Percentiles rank a stretch among this genome's conserved stretches.
These are phyloP conservation scores for Cladosporium colombiae DNA, from an alignment of 2,329 filamentous ascomycete species.

Conservation along the genomic window DNA sequence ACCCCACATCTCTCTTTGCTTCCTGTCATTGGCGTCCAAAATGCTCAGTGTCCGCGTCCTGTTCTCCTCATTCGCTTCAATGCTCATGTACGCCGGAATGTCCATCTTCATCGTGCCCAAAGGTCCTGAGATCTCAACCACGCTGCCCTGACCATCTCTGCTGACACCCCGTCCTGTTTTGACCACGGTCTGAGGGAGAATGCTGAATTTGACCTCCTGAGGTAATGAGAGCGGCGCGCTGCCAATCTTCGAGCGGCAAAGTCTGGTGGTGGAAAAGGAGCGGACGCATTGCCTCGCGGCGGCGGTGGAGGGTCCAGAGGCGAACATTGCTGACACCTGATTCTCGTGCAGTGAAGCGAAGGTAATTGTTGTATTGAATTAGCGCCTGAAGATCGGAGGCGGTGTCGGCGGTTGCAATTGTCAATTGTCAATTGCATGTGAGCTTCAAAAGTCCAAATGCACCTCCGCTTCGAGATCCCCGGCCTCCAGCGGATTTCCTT, in stretches of 20 bases:
- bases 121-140: conserved; percentile 76
- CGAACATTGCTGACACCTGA: conserved; percentile 6
- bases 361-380: conserved; percentile 5
- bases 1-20: conserved; percentile 98
- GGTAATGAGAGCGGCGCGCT: conserved; percentile 77
- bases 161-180: conserved; percentile 7
- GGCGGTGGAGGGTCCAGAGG: conserved; percentile 5
- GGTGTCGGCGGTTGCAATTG: background rate
- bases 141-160: conserved; percentile 12
- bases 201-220: conserved; percentile 73
- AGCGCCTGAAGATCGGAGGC: background rate
- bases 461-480: background rate
- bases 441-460: conserved; percentile 18
- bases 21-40: conserved; percentile 64
- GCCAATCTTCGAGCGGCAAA: conserved; percentile 78
- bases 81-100: conserved; percentile 75
- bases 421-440: conserved; percentile 5
- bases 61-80: conserved; percentile 66
- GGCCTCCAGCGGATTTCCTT: conserved; percentile 2
- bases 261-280: conserved; percentile 51
- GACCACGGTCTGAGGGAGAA: conserved; percentile 32
- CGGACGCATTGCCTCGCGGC: conserved; percentile 15
- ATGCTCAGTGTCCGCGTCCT: conserved; percentile 70
- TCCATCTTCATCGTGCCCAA: conserved; percentile 75
- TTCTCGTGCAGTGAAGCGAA: background rate